Conservation (phyloP, 306 rosid genomes). For the Prunus campanulata region DNA sequence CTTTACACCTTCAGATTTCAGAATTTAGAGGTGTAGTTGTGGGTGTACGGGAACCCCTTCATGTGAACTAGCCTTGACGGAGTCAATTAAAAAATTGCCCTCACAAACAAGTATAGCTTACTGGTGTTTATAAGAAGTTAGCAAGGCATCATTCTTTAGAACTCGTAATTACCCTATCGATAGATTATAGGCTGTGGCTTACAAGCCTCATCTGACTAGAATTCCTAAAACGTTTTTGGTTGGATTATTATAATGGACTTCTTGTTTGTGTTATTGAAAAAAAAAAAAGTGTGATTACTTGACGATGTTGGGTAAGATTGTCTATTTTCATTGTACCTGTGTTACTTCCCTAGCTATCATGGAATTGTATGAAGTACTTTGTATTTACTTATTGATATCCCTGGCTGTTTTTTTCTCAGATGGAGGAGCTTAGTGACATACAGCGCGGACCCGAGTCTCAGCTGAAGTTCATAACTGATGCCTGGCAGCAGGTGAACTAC, state of each 20-base stretch:
- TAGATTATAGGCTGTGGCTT: no score
- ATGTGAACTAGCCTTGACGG: no score
- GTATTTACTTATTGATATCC: neutral
- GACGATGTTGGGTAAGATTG: neutral
- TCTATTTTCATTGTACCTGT: neutral
- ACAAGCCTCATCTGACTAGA: no score
- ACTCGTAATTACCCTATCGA: no score
- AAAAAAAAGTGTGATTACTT: neutral
- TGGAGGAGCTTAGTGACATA: slow-evolving; percentile 30
- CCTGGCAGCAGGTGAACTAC: slow-evolving; percentile 37
- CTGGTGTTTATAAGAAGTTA: no score
- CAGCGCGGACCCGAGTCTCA: slow-evolving; percentile 27
- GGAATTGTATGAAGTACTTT: neutral
- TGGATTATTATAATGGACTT: neutral
- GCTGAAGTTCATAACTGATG: slow-evolving; percentile 37
- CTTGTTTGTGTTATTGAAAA: neutral
- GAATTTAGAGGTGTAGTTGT: neutral
- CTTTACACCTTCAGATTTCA: neutral
- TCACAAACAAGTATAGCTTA: no score
- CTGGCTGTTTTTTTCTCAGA: neutral
- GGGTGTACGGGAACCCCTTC: no score
- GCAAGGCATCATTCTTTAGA: no score
- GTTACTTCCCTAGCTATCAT: neutral
- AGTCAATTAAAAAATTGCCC: no score
- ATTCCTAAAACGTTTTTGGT: neutral